Conservation (phyloP, 2,329 filamentous ascomycete species). For the Phyllosticta ampelicida region DNA sequence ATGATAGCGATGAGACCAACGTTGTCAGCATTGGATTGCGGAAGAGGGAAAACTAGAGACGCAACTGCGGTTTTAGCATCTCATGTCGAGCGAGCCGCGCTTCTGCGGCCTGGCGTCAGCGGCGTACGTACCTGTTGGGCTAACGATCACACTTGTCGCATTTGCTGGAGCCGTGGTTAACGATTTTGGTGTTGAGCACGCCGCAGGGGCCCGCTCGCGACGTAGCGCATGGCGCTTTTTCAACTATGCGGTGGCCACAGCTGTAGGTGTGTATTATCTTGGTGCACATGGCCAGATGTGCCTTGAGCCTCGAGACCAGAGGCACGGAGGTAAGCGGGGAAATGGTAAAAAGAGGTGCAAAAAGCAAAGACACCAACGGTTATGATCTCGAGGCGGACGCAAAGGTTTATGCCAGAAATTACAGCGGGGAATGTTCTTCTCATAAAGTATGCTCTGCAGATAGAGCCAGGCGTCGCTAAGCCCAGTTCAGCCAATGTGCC, state of each 20-base stretch:
- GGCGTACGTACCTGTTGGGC: conserved; percentile 17
- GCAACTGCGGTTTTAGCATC: background rate
- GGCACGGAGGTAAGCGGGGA: conserved; percentile 13
- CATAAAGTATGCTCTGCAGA: background rate
- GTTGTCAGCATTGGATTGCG: too few relatives aligned
- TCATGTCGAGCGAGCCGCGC: background rate
- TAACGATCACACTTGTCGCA: conserved; percentile 36
- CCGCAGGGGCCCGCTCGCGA: conserved; percentile 32
- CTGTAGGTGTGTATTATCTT: conserved; percentile 37
- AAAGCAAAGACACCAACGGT: background rate
- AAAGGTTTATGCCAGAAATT: background rate
- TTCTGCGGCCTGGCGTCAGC: background rate
- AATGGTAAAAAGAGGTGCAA: conserved; percentile 15
- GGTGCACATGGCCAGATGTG: conserved; percentile 31
- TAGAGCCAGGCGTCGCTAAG: background rate
- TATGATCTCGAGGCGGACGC: background rate
- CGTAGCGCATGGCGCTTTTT: conserved; percentile 35
- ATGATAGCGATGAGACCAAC: too few relatives aligned
- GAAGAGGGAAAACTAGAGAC: background rate
- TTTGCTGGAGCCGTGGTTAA: conserved; percentile 36
- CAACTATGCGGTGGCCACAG: conserved; percentile 35
- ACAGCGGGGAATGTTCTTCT: background rate
- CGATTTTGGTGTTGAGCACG: conserved; percentile 31
- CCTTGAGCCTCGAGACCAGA: conserved; percentile 2
- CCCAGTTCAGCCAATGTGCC: conserved; percentile 1